Percentiles rank a stretch among this genome's conserved stretches.
Evolutionary conservation across 768 basidiomycete genomes (phyloP).

Genomic region (Mycena capillaripes): DNA sequence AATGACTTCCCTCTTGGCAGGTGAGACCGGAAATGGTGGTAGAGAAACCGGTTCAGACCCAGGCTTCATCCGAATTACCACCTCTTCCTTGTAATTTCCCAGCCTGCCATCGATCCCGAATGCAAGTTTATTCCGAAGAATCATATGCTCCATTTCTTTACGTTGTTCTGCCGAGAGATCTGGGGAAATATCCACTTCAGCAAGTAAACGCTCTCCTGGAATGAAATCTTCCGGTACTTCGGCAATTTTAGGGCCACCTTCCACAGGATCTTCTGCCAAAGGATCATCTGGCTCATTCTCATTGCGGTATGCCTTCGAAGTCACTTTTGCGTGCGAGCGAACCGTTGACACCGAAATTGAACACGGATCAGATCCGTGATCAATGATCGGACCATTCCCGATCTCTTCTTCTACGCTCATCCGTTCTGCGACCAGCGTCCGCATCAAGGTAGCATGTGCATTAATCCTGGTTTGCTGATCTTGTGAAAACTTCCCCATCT

Average conservation of each 20-base stretch:
- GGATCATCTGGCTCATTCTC: conserved; percentile 4
- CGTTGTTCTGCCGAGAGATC: background rate
- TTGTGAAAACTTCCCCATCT: background rate
- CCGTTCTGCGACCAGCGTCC: background rate
- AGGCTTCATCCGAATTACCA: conserved; percentile 27
- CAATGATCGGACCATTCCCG: background rate
- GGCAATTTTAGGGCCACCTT: conserved; percentile 11
- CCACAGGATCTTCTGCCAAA: conserved; percentile 10
- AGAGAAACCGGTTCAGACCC: conserved; percentile 44
- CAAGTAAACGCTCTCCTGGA: background rate
- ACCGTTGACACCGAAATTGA: background rate
- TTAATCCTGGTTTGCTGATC: background rate
- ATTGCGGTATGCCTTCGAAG: conserved; percentile 13
- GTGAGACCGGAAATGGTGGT: conserved; percentile 42
- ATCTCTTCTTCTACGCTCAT: background rate
- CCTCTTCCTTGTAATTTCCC: conserved; percentile 1
- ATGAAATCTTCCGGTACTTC: background rate
- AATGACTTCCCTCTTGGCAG: conserved; percentile 45
- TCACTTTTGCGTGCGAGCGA: background rate
- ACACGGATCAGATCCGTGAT: background rate
- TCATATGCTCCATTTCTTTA: background rate
- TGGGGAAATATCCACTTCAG: background rate
- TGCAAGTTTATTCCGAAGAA: background rate
- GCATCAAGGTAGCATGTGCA: background rate
- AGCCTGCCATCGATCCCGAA: background rate